Conservation (phyloP, 2,329 filamentous ascomycete species). For the Scedosporium boydii region DNA sequence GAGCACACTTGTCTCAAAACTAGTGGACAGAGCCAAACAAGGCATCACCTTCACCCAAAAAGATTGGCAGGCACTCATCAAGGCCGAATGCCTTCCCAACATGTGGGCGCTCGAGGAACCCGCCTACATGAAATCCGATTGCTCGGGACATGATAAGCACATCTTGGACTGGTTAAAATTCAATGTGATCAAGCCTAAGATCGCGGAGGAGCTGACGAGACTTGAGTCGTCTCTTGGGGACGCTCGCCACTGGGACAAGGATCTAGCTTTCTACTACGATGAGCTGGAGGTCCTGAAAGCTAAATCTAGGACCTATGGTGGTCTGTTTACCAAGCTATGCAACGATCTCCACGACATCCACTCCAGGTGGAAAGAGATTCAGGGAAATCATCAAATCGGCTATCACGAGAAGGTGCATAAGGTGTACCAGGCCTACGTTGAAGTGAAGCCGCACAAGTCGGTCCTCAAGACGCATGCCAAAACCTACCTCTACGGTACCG, state of each 20-base stretch:
- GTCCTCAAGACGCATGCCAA: constrained; percentile 16
- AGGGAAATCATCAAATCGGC: constrained; percentile 19
- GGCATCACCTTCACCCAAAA: constrained; percentile 36
- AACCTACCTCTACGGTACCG: constrained; percentile 19
- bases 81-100: neutral
- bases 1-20: constrained; percentile 39
- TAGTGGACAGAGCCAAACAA: constrained; percentile 51
- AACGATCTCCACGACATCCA: constrained; percentile 36
- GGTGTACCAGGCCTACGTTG: constrained; percentile 30
- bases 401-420: constrained; percentile 32
- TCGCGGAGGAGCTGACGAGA: constrained; percentile 24
- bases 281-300: constrained; percentile 21
- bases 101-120: constrained; percentile 23
- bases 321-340: constrained; percentile 22
- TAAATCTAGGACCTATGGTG: constrained; percentile 18
- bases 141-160: constrained; percentile 22
- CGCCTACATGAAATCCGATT: constrained; percentile 31
- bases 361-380: constrained; percentile 27
- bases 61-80: constrained; percentile 24
- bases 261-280: constrained; percentile 23
- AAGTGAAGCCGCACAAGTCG: constrained; percentile 26
- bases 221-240: constrained; percentile 17
- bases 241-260: constrained; percentile 24
- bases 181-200: constrained; percentile 31
- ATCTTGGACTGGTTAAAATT: constrained; percentile 58